These are phyloP conservation scores for Schizopora paradoxa DNA, from an alignment of 1,284 basidiomycete genomes.

Conservation along the genomic window DNA sequence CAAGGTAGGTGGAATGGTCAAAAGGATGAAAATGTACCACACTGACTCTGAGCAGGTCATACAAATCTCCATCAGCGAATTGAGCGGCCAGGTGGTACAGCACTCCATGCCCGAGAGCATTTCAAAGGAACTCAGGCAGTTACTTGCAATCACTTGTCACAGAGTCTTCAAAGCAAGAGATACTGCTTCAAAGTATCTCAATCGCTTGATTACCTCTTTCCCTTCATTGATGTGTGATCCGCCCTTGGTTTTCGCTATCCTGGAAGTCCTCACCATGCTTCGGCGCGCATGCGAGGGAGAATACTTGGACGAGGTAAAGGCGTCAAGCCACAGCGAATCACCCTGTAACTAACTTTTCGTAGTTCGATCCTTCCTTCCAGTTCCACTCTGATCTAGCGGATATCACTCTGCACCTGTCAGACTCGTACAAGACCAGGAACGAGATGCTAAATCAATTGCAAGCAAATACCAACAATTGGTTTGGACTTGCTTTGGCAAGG, in stretches of 20 bases:
- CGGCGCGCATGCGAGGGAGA: constrained; percentile 88
- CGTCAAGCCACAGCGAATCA: neutral
- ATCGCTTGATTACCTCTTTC: constrained; percentile 87
- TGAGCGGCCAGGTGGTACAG: constrained; percentile 70
- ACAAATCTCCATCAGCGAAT: constrained; percentile 61
- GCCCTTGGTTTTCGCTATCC: constrained; percentile 80
- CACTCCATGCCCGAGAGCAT: constrained; percentile 76
- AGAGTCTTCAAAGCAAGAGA: constrained; percentile 78
- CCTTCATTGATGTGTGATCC: constrained; percentile 93
- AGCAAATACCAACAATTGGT: constrained; percentile 74
- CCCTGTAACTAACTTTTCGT: constrained; percentile 2
- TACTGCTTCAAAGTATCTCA: constrained; percentile 78
- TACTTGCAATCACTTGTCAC: constrained; percentile 83
- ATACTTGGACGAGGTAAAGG: constrained; percentile 80
- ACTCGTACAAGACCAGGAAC: constrained; percentile 83
- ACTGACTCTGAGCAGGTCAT: constrained; percentile 52
- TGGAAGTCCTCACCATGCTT: constrained; percentile 89
- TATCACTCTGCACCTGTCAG: constrained; percentile 78
- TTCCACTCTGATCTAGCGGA: constrained; percentile 76
- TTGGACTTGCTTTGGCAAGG: constrained; percentile 77
- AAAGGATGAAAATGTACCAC: constrained; percentile 1
- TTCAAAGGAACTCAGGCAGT: constrained; percentile 67
- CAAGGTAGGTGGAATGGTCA: constrained; percentile 47
- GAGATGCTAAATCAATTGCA: constrained; percentile 78
- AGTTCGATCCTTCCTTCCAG: constrained; percentile 87